phyloP scores from a whole-genome alignment of 73 alveolate species.

The Paramecium octaurelia region DNA sequence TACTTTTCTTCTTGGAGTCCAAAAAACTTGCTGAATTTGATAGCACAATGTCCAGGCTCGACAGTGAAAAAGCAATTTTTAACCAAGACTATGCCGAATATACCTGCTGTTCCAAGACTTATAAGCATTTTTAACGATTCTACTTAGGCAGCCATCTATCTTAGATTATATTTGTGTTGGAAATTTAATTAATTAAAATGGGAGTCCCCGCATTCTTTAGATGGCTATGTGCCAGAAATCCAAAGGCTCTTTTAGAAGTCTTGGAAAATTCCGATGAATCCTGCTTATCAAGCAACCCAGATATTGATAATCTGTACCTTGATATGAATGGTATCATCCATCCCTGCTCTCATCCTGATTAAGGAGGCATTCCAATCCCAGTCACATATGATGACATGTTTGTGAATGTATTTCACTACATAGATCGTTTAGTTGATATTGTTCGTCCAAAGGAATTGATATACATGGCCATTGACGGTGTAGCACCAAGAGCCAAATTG shows the following conservation, averaged over 20 bases:
- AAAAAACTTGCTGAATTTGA: slow-evolving; percentile 67
- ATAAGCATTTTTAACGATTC: not conserved
- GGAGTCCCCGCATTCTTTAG: slow-evolving; percentile 84
- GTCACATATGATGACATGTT: slow-evolving; percentile 90
- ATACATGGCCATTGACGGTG: slow-evolving; percentile 99
- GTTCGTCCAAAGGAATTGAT: slow-evolving; percentile 90
- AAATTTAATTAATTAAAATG: not conserved
- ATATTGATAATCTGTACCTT: slow-evolving; percentile 94
- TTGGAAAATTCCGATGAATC: slow-evolving; percentile 33
- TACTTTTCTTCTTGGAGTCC: slow-evolving; percentile 70
- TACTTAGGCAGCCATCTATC: not conserved
- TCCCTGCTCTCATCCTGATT: slow-evolving; percentile 93
- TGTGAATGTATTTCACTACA: slow-evolving; percentile 87
- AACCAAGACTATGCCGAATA: not conserved
- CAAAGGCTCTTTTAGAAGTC: slow-evolving; percentile 85
- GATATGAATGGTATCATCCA: slow-evolving; percentile 99
- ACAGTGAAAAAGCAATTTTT: slow-evolving; percentile 69
- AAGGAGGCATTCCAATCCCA: slow-evolving; percentile 83
- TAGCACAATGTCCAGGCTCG: slow-evolving; percentile 86
- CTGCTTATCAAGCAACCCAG: slow-evolving; percentile 61
- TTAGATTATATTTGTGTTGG: not conserved
- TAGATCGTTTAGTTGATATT: slow-evolving; percentile 79
- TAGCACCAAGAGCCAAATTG: slow-evolving; percentile 99
- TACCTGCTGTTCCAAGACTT: not conserved
- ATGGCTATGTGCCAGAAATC: slow-evolving; percentile 93